These are phyloP conservation scores for Xerocomellus chrysenteron DNA, from an alignment of 768 basidiomycete species.

Conservation along the genomic window DNA sequence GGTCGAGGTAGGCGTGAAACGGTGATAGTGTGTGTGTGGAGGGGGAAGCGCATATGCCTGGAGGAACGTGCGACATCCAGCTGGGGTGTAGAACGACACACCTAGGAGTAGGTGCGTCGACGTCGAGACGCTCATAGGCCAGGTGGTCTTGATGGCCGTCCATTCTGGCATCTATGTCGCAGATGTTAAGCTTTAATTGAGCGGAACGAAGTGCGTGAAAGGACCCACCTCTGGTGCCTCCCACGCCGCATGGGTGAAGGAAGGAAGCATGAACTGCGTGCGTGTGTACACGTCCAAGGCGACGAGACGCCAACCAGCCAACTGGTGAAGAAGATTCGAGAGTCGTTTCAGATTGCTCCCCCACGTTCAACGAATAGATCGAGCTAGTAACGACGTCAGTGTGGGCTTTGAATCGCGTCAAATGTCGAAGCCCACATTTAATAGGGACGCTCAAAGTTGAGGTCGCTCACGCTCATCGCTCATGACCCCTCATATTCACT, in stretches of 20 bases:
- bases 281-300: constrained; percentile 18
- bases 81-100: neutral
- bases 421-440: constrained; percentile 1
- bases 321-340: constrained; percentile 17
- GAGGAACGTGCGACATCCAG: constrained; percentile 8
- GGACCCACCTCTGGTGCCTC: constrained; percentile 3
- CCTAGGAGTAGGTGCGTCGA: constrained; percentile 20
- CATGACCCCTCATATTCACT: no score
- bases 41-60: constrained; percentile 14
- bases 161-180: neutral
- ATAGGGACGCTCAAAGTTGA: no score
- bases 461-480: no score
- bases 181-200: neutral
- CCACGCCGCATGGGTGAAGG: neutral
- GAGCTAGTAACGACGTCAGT: constrained; percentile 9
- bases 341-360: neutral
- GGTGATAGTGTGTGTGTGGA: neutral
- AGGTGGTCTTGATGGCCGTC: neutral
- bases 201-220: neutral
- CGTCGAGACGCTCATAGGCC: constrained; percentile 13
- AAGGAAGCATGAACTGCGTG: neutral
- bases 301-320: constrained; percentile 1
- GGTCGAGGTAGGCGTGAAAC: neutral
- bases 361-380: constrained; percentile 7
- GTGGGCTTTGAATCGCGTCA: neutral